phyloP scores from a whole-genome alignment of 768 basidiomycete genomes.

The Leccinum broughii region DNA sequence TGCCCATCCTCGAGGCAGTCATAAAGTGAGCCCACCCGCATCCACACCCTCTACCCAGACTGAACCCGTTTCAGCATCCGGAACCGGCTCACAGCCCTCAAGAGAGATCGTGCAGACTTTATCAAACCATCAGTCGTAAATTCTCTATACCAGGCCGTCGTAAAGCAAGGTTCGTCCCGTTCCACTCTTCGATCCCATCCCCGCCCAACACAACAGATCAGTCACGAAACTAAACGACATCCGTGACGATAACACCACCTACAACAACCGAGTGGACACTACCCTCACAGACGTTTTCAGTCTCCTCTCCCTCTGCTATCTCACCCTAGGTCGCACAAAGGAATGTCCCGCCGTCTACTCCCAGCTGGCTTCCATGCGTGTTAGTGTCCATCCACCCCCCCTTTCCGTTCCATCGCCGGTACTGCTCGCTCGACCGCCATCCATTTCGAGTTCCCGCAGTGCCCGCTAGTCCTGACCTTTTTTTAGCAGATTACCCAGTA shows the following conservation, averaged over 20 bases:
- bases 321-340: conserved; percentile 94
- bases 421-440: neutral
- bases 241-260: conserved; percentile 70
- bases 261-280: conserved; percentile 91
- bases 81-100: conserved; percentile 90
- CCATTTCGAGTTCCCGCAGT: conserved; percentile 12
- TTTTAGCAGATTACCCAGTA: conserved; percentile 26
- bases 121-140: conserved; percentile 94
- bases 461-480: conserved; percentile 26
- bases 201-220: conserved; percentile 28
- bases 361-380: conserved; percentile 94
- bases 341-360: conserved; percentile 95
- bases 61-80: conserved; percentile 63
- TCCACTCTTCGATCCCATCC: neutral
- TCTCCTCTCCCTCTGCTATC: conserved; percentile 93
- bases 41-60: conserved; percentile 20
- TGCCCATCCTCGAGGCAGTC: conserved; percentile 91
- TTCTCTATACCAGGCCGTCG: conserved; percentile 86
- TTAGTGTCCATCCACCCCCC: conserved; percentile 46
- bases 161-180: conserved; percentile 77
- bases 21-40: conserved; percentile 62
- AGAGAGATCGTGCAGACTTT: conserved; percentile 90
- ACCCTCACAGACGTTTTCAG: conserved; percentile 95
- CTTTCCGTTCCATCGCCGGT: conserved; percentile 9
- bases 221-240: conserved; percentile 93